phyloP scores from a whole-genome alignment of 805 yeast genomes.

The Ogataea chonburiensis region DNA sequence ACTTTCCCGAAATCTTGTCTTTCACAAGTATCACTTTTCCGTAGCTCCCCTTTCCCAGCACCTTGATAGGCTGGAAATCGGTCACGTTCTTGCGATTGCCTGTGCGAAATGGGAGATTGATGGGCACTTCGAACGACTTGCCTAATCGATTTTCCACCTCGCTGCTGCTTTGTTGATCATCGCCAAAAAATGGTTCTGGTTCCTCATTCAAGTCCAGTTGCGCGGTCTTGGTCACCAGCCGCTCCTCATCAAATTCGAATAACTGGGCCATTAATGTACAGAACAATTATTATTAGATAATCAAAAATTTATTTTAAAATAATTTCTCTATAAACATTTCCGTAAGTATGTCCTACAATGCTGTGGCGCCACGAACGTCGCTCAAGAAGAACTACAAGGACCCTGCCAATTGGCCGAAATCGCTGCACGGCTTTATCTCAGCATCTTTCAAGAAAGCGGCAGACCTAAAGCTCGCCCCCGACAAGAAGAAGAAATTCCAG shows the following conservation, averaged over 20 bases:
- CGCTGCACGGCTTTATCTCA: slow-evolving; percentile 50
- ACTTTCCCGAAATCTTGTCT: slow-evolving; percentile 56
- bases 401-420: slow-evolving; percentile 52
- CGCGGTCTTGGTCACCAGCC: slow-evolving; percentile 12
- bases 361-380: slow-evolving; percentile 25
- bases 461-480: slow-evolving; percentile 34
- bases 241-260: slow-evolving; percentile 33
- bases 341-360: slow-evolving; percentile 19
- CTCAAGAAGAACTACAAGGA: slow-evolving; percentile 26
- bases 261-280: slow-evolving; percentile 25
- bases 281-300: slow-evolving; percentile 3
- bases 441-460: slow-evolving; percentile 43
- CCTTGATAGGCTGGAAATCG: slow-evolving; percentile 77
- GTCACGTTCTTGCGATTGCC: slow-evolving; percentile 26
- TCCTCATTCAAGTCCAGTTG: slow-evolving; percentile 10
- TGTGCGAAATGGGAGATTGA: slow-evolving; percentile 19
- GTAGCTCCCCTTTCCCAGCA: slow-evolving; percentile 83
- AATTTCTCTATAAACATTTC: slow-evolving; percentile 22
- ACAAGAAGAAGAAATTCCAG: slow-evolving; percentile 41
- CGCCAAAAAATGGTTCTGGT: slow-evolving; percentile 1
- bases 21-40: slow-evolving; percentile 82
- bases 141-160: slow-evolving; percentile 23
- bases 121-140: slow-evolving; percentile 33
- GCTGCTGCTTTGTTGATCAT: background rate
- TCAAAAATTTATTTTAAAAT: background rate